These are phyloP conservation scores for Eucommia ulmoides DNA, from an alignment of 257 asterid species.

Conservation along the genomic window DNA sequence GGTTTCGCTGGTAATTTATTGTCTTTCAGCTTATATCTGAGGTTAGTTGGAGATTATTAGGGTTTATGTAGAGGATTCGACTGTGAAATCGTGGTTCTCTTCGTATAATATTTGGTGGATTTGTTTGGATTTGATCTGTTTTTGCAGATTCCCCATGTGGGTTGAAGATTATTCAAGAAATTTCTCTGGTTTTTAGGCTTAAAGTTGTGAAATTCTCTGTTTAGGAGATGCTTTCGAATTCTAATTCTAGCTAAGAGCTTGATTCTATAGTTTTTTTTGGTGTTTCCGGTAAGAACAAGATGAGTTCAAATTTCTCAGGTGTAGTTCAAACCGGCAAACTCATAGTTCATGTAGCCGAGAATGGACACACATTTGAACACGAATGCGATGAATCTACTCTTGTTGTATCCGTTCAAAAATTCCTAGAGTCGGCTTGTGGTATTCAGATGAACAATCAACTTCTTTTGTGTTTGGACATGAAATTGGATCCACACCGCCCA, in stretches of 20 bases:
- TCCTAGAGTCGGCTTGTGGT: slow-evolving; percentile 44
- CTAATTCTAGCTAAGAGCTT: neutral
- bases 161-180: neutral
- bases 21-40: neutral
- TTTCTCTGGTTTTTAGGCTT: neutral
- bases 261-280: neutral
- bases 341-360: slow-evolving; percentile 68
- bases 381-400: slow-evolving; percentile 57
- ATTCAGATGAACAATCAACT: slow-evolving; percentile 66
- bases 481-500: slow-evolving; percentile 57
- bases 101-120: slow-evolving; percentile 6
- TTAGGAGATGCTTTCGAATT: neutral
- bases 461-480: slow-evolving; percentile 79
- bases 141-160: slow-evolving; percentile 5
- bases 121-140: neutral
- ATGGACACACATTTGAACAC: slow-evolving; percentile 66
- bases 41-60: neutral
- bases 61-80: neutral
- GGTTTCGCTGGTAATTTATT: neutral
- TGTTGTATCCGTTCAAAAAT: slow-evolving; percentile 69
- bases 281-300: slow-evolving; percentile 22
- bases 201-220: neutral
- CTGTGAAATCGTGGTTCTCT: neutral
- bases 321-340: slow-evolving; percentile 72
- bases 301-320: slow-evolving; percentile 30